A percentile compares a stretch with the other conserved stretches of the same genome.
These are phyloP conservation scores for Talaromyces sp. DNA, from an alignment of 2,329 filamentous ascomycete species.

Conservation along the genomic window DNA sequence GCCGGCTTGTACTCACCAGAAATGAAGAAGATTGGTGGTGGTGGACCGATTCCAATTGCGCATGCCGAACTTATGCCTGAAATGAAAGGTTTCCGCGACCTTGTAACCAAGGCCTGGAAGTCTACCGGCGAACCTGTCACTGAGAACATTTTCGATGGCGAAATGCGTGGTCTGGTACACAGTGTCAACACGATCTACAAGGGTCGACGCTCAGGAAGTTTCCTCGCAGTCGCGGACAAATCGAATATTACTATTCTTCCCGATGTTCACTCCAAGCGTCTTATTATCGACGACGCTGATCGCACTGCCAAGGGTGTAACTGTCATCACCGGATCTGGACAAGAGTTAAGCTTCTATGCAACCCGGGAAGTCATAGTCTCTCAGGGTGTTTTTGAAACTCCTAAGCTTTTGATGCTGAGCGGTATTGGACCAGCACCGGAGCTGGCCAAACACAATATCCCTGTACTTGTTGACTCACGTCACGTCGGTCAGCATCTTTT, in stretches of 20 bases:
- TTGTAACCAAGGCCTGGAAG: constrained; percentile 45
- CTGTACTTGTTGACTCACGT: constrained; percentile 10
- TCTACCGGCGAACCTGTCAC: constrained; percentile 46
- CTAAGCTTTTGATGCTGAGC: constrained; percentile 30
- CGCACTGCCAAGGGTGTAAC: constrained; percentile 40
- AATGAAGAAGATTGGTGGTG: constrained; percentile 45
- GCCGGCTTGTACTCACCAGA: constrained; percentile 36
- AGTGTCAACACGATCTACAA: constrained; percentile 52
- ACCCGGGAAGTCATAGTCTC: constrained; percentile 41
- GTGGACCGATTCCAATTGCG: constrained; percentile 39
- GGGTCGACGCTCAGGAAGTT: constrained; percentile 47
- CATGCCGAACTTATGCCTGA: constrained; percentile 50
- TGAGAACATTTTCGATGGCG: constrained; percentile 49
- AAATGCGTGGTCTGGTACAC: constrained; percentile 50
- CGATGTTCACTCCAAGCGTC: constrained; percentile 44
- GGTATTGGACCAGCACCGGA: constrained; percentile 26
- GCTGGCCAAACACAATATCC: constrained; percentile 24
- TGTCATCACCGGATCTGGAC: constrained; percentile 36
- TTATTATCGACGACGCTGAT: constrained; percentile 43
- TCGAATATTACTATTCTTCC: constrained; percentile 49
- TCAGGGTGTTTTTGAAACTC: constrained; percentile 38
- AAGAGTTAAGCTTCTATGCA: constrained; percentile 20
- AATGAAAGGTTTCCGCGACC: constrained; percentile 41
- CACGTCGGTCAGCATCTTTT: constrained; percentile 35
- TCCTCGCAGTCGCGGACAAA: constrained; percentile 47